Evolutionary conservation across 352 stramenopile species (phyloP), one percentile per base, ranked within the genome.

Genomic region (Phytophthora sojae): DNA sequence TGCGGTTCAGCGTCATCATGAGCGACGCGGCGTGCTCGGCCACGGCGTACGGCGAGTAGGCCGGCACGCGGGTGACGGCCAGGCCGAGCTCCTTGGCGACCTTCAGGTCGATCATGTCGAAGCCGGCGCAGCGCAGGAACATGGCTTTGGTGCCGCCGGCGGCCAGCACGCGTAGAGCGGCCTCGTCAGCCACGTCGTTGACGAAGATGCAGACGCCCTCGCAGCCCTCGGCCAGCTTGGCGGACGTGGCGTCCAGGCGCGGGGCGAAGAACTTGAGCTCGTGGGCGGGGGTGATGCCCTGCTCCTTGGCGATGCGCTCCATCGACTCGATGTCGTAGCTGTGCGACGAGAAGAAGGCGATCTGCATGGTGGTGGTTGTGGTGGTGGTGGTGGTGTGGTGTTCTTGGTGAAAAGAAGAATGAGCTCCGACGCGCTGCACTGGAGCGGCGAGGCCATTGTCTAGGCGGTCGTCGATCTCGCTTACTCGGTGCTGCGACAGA

Each of bases 171-270:
- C 85, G 80, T n/a, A 96, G 75, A 35, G 83, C 77, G 5, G 61
- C 78, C 11, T 73, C 81, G 52, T 94, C 80, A 19, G 88, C 87
- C 4, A 76, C 80, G 73, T 97, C 90, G 72, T 96, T 97, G 45
- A 97, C 90, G 70, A 96, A 97, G 68, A 95, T 89, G 32, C 88
- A 80, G 21, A 92, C 82, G 45, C 49, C 82, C 52, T 94, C 85
- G 61, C 75, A 91, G 9, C 77, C 77, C 4, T 81, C 67, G 0
- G 86, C 83, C 47, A 94, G 71, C 57, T 78, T 67, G 12, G 80
- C 82, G 0, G 79, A 89, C 58, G 76, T 61, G 19, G 58, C 61
- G 52, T 70, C 83, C 32, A 91, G 62, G 21, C 81, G 83, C 55
- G 76, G 76, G 39, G 73, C 51, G 56, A 88, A 88, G 73, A 88